Evolutionary conservation across 108 stramenopile species (phyloP).

Genomic region (Cyclostephanos tholiformis): DNA sequence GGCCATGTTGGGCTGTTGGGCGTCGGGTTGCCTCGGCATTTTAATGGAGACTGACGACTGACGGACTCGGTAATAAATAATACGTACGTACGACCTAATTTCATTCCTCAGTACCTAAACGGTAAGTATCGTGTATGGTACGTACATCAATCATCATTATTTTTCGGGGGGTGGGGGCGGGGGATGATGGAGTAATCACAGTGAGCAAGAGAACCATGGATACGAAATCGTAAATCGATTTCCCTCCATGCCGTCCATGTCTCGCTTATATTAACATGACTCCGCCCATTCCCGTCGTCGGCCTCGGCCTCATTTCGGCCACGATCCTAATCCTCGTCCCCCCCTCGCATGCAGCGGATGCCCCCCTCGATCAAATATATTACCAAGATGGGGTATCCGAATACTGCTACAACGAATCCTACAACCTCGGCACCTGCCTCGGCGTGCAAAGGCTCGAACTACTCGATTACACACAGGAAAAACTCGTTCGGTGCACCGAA

Average conservation of each 20-base stretch:
- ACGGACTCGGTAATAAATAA: too few relatives aligned
- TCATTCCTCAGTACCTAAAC: too few relatives aligned
- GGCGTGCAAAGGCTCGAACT: constrained; percentile 23
- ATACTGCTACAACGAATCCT: constrained; percentile 34
- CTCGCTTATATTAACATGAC: neutral
- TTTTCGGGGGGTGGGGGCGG: too few relatives aligned
- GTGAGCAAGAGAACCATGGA: too few relatives aligned
- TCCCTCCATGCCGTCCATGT: too few relatives aligned
- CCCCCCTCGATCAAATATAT: neutral
- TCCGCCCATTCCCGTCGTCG: neutral
- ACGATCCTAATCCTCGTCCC: neutral
- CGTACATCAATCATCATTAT: too few relatives aligned
- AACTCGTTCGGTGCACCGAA: constrained; percentile 20
- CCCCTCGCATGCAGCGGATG: neutral
- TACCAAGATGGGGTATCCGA: constrained; percentile 2
- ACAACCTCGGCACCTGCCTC: constrained; percentile 23
- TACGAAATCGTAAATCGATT: too few relatives aligned
- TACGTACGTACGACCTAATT: too few relatives aligned
- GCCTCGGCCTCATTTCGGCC: neutral
- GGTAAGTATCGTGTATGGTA: too few relatives aligned
- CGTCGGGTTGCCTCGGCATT: too few relatives aligned
- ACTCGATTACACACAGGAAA: constrained; percentile 16
- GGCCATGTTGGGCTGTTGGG: constrained; percentile 6
- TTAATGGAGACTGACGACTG: neutral
- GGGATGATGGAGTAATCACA: too few relatives aligned